A percentile compares a stretch with the other conserved stretches of the same genome.
phyloP scores from a whole-genome alignment of 2,329 filamentous ascomycete genomes.

The Aureobasidium sp. region DNA sequence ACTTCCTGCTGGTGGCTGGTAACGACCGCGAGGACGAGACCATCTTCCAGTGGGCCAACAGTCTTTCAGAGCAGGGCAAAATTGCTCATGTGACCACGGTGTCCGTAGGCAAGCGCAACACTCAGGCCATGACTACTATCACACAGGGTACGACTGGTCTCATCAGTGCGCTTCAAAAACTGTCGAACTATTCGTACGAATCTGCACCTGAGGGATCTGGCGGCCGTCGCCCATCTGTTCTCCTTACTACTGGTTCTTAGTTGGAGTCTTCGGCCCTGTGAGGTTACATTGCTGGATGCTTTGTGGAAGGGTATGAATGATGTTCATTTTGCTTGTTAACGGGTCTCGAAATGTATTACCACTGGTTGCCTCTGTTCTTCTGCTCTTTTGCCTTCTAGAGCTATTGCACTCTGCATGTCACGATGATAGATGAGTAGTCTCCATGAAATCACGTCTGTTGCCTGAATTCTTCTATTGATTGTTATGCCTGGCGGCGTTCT shows the following conservation, averaged over 20 bases:
- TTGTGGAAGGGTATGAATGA: background rate
- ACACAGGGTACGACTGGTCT: constrained; percentile 76
- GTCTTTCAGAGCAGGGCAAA: constrained; percentile 48
- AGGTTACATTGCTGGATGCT: background rate
- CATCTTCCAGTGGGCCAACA: constrained; percentile 90
- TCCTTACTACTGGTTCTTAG: constrained; percentile 9
- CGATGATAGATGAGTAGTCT: constrained; percentile 2
- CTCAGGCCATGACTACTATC: constrained; percentile 74
- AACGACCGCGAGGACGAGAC: constrained; percentile 91
- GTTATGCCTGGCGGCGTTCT: background rate
- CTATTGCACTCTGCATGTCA: background rate
- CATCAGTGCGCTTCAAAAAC: constrained; percentile 8
- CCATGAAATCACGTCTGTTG: background rate
- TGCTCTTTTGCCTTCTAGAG: background rate
- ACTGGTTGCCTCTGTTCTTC: background rate
- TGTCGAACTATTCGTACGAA: constrained; percentile 4
- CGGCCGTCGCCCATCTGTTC: constrained; percentile 5
- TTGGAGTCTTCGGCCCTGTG: background rate
- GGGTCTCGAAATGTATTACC: background rate
- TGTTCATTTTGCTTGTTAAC: background rate
- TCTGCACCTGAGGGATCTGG: background rate
- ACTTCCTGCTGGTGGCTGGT: constrained; percentile 84
- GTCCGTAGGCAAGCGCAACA: constrained; percentile 78
- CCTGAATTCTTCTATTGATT: background rate
- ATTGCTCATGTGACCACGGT: constrained; percentile 66